Base-by-base conservation (phyloP, 208 protist species). In the Acanthamoeba royreba region DNA sequence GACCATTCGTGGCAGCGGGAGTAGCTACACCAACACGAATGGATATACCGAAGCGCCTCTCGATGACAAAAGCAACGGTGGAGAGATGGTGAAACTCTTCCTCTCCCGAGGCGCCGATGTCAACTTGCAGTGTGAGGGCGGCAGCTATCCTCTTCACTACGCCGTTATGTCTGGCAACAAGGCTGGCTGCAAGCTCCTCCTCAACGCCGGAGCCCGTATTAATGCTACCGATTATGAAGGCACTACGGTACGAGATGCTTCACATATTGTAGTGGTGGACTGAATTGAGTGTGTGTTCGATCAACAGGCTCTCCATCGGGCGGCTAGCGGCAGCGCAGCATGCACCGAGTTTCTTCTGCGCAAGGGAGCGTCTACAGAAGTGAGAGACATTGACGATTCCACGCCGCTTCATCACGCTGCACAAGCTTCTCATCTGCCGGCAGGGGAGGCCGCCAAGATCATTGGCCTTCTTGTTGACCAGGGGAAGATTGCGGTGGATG, bases 181-280 rank as follows among this genome's bases (percentile, higher is more conserved):
- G 77, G 77, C 40, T 28, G 77, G 43, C 3, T 86, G 77, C 77
- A 38, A 86, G 77, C 46, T 58, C 4, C 77, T 86, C 40, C 40
- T 86, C 46, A 3, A 7, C 43, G 40, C 45, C 77, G 77, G 77
- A 17, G 77, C 77, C 4, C 40, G 46, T 25, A 55, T 86, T 45
- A 86, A 86, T 45, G 77, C 77, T 45, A 86, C 77, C 13, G 77
- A 86, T 33, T 86, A 86, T 45, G 77, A 86, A 33, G 45, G 77
- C 40, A 53, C 77, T 8, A 86, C 77, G 63, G 63, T 77, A 3
- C 8, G 63, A n/a, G n/a, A n/a, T n/a, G n/a, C n/a, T n/a, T n/a
- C n/a, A n/a, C n/a, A n/a, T n/a, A n/a, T n/a, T n/a, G n/a, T n/a
- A n/a, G n/a, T n/a, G n/a, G n/a, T n/a, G n/a, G n/a, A n/a, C n/a